A percentile compares a stretch with the other conserved stretches of the same genome.
Evolutionary conservation across 108 stramenopile genomes (phyloP).

Genomic region (Schizochytrium sp.): DNA sequence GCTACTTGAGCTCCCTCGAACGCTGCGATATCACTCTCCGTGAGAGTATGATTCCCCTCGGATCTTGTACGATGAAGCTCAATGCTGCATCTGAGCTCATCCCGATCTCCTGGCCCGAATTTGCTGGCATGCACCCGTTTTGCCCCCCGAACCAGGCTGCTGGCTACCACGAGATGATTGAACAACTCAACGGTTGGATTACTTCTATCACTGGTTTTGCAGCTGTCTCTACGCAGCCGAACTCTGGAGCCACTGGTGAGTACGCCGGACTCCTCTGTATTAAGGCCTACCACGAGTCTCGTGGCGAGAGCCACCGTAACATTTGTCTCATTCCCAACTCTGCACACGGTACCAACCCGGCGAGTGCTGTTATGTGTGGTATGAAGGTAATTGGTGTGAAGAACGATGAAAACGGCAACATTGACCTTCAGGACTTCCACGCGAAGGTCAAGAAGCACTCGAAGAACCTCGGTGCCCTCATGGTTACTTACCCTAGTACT

Average conservation of each 20-base stretch:
- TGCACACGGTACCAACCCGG: slow-evolving; percentile 99
- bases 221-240: slow-evolving; percentile 97
- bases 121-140: slow-evolving; percentile 97
- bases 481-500: slow-evolving; percentile 99
- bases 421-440: slow-evolving; percentile 89
- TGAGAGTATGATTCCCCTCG: slow-evolving; percentile 98
- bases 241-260: slow-evolving; percentile 97
- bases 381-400: slow-evolving; percentile 97
- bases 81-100: slow-evolving; percentile 98
- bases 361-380: slow-evolving; percentile 93
- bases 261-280: slow-evolving; percentile 95
- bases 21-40: slow-evolving; percentile 96
- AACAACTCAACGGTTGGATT: slow-evolving; percentile 90
- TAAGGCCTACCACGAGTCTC: slow-evolving; percentile 85
- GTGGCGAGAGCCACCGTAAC: slow-evolving; percentile 90
- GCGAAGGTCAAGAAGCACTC: slow-evolving; percentile 92
- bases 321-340: slow-evolving; percentile 97
- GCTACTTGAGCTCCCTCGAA: slow-evolving; percentile 94
- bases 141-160: slow-evolving; percentile 91
- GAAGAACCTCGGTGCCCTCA: slow-evolving; percentile 92
- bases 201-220: slow-evolving; percentile 98
- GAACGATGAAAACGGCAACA: slow-evolving; percentile 89
- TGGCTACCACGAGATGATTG: slow-evolving; percentile 94
- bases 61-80: slow-evolving; percentile 99
- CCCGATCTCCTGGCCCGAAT: slow-evolving; percentile 97